A percentile compares a stretch with the other conserved stretches of the same genome.
Evolutionary conservation across 306 rosid genomes (phyloP).

Genomic region (Sechiopsis laciniata): DNA sequence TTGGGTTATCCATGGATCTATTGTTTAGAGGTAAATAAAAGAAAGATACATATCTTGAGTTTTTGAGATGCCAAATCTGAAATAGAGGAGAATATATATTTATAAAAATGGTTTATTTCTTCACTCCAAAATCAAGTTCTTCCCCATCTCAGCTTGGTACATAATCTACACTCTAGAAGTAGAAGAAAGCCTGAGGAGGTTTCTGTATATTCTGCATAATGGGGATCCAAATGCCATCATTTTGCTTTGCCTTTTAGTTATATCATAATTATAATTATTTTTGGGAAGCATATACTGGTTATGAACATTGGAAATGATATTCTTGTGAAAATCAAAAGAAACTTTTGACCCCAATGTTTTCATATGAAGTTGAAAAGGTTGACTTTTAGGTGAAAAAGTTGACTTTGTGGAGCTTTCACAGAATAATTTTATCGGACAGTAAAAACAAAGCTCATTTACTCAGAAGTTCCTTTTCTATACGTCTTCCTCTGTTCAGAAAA

Average conservation of each 20-base stretch:
- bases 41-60: slow-evolving; percentile 11
- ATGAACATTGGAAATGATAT: not conserved
- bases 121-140: slow-evolving; percentile 2
- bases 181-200: slow-evolving; percentile 13
- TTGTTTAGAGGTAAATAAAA: slow-evolving; percentile 47
- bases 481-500: too few relatives aligned
- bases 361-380: not conserved
- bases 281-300: too few relatives aligned
- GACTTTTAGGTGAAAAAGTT: too few relatives aligned
- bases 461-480: too few relatives aligned
- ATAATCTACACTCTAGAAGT: slow-evolving; percentile 10
- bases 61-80: slow-evolving; percentile 8
- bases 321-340: not conserved
- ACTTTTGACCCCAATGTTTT: not conserved
- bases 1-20: slow-evolving; percentile 51
- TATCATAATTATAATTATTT: too few relatives aligned
- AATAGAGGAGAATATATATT: not conserved
- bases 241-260: not conserved
- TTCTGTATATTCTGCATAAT: slow-evolving; percentile 18
- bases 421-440: too few relatives aligned
- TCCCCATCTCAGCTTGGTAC: not conserved
- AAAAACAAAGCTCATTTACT: too few relatives aligned
- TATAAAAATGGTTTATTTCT: not conserved
- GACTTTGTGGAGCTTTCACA: too few relatives aligned
- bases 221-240: slow-evolving; percentile 9